Base-by-base conservation (phyloP, 495 filamentous ascomycete genomes). In the Neurospora hispaniola region DNA sequence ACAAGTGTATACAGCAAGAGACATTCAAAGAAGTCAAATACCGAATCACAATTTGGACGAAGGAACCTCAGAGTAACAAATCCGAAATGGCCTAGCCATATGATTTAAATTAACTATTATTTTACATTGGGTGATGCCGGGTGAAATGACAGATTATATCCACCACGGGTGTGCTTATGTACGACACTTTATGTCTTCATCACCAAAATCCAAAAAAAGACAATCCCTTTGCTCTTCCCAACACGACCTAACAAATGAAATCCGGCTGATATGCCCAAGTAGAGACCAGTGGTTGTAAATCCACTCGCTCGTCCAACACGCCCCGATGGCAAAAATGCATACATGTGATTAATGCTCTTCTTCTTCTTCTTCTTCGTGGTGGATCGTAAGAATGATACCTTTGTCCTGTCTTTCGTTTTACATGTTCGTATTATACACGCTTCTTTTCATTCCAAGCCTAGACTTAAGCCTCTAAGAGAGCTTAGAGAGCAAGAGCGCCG, bases 311-410 rank as follows among this genome's bases (percentile, higher is more conserved):
- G 41, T 20, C 27, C 38, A 38, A 71, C 35, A 74, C 66, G 59
- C 43, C 69, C 69, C 41, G 27, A 68, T 59, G 10, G 10, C 48
- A 27, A 59, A 59, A 27, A 59, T 59, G 48, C 48, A 27, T 70
- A 40, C 69, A 70, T 68, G 48, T 69, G 48, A 42, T 71, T 69
- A 77, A 78, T 74, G 69, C 71, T 74, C 71, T 39, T 70, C 46
- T n/a, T 79, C 80, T 27, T 27, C 27, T 31, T 74, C 71, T 39
- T 70, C 46, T n/a, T 79, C 80, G 79, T 78, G 79, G 81, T 81
- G 80, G 81, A 82, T 82, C 81, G 80, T 82, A 81, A 81, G 81
- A 82, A 82, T 79, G 71, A 73, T 70, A 78, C 68, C 39, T 43
- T 62, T 27, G 23, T n/a, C 23, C 5, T 10, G 27, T 44, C 3